phyloP scores from a whole-genome alignment of 257 asterid genomes.

The Fraxinus pennsylvanica region DNA sequence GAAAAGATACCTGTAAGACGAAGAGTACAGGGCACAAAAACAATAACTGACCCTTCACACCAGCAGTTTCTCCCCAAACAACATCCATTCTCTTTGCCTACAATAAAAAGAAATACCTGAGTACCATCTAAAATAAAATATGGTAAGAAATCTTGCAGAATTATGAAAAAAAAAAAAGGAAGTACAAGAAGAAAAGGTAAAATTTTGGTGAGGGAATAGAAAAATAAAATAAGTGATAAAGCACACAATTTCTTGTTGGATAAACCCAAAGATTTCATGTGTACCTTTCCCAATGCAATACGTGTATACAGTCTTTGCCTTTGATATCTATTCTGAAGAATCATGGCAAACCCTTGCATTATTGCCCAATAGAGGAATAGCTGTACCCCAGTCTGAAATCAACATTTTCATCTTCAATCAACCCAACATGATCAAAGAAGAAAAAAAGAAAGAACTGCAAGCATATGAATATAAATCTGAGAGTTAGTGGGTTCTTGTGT shows the following conservation, averaged over 20 bases:
- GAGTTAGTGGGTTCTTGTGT: background rate
- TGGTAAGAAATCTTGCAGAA: background rate
- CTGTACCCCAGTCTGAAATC: constrained; percentile 74
- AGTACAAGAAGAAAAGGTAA: constrained; percentile 5
- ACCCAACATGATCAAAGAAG: background rate
- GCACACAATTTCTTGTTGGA: background rate
- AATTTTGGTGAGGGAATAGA: background rate
- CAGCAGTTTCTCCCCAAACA: constrained; percentile 98
- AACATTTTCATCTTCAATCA: constrained; percentile 24
- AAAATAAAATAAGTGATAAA: background rate
- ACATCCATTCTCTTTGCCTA: constrained; percentile 98
- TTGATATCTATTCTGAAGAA: constrained; percentile 91
- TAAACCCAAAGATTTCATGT: constrained; percentile 15
- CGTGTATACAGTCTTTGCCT: constrained; percentile 96
- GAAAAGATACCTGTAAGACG: constrained; percentile 62
- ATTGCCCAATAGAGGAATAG: constrained; percentile 89
- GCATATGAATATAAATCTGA: background rate
- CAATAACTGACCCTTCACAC: constrained; percentile 89
- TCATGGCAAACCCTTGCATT: constrained; percentile 95
- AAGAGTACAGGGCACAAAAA: constrained; percentile 72
- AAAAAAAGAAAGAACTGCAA: background rate
- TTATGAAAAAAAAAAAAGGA: background rate
- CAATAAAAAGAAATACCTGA: constrained; percentile 23
- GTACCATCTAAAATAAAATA: constrained; percentile 15
- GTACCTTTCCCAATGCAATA: constrained; percentile 94